phyloP scores from a whole-genome alignment of 805 yeast species.

The Schwanniomyces vanrijiae region DNA sequence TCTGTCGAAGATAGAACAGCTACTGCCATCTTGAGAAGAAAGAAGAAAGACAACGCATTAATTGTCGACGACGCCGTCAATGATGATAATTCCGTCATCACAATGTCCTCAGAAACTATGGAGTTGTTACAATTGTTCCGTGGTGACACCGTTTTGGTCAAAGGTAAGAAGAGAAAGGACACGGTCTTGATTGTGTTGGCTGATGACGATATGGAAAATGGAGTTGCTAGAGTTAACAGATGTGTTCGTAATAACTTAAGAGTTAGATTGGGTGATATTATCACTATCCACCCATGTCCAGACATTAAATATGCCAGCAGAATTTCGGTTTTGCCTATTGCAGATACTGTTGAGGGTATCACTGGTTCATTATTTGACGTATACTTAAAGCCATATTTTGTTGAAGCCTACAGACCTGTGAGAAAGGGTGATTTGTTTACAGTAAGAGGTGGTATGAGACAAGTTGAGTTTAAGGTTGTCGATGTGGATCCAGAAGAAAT shows the following conservation, averaged over 20 bases:
- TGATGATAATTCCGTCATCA: conserved; percentile 95
- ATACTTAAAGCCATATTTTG: conserved; percentile 95
- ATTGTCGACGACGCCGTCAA: conserved; percentile 95
- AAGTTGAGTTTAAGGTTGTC: conserved; percentile 96
- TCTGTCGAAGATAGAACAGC: conserved; percentile 73
- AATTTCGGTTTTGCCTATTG: conserved; percentile 93
- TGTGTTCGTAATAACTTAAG: conserved; percentile 94
- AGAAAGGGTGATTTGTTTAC: conserved; percentile 96
- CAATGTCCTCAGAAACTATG: conserved; percentile 94
- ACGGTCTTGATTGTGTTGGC: conserved; percentile 94
- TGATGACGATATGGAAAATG: conserved; percentile 96
- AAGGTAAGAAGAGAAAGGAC: conserved; percentile 97
- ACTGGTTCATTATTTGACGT: conserved; percentile 97
- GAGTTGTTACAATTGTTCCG: conserved; percentile 92
- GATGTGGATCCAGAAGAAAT: conserved; percentile 97
- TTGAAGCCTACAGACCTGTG: conserved; percentile 98
- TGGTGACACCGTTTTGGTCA: conserved; percentile 96
- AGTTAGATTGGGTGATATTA: conserved; percentile 89
- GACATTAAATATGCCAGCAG: conserved; percentile 96
- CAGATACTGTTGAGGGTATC: conserved; percentile 96
- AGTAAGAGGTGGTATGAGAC: conserved; percentile 99
- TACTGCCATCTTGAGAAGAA: conserved; percentile 94
- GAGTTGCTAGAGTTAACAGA: conserved; percentile 90
- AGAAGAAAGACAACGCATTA: conserved; percentile 95
- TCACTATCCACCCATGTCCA: conserved; percentile 92